Base-by-base conservation (phyloP, 2,329 filamentous ascomycete genomes). In the Colletotrichum orchidophilum region DNA sequence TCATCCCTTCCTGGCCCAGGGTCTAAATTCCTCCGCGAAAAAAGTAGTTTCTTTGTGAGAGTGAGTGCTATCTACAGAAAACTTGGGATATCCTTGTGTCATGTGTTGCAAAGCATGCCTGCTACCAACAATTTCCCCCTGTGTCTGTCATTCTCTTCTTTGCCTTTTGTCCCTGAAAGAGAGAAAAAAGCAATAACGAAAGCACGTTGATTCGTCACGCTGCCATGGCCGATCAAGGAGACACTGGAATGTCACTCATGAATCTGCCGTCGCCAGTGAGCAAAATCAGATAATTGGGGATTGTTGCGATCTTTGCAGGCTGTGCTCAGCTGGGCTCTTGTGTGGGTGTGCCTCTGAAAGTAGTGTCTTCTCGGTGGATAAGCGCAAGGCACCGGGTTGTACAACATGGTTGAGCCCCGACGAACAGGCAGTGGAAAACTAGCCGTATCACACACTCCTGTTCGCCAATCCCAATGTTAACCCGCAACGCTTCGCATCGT, bases 31-130 rank as follows among this genome's bases (percentile, higher is more conserved):
- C 68, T 58, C 68, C 57, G 7, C 63, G 49, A 53, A 66, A 66
- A 65, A 62, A 62, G 49, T 39, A 39, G 49, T 67, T 63, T 71
- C 50, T 71, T 62, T 71, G 63, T 67, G 68, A 68, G 54, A 64
- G 58, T 63, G 64, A 46, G 63, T 73, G 63, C 73, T 76, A 76
- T 76, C 75, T 76, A 76, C 75, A 76, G 74, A 76, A 75, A 75
- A 72, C 72, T 70, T 63, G 74, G 75, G 75, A 76, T 76, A 76
- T 76, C 75, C 75, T 76, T 75, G 74, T 66, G 72, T 72, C 54
- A 54, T 73, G 63, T 68, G 52, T 73, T 74, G 74, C 69, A 49
- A 69, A 68, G 62, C 65, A 61, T 70, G 74, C 71, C 69, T 67
- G 66, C 66, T 60, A 62, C 55, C 59, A 64, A 71, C 63, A 50